A percentile compares a stretch with the other conserved stretches of the same genome.
These are phyloP conservation scores for Dovyalis caffra DNA, from an alignment of 345 rosid genomes.

Conservation along the genomic window DNA sequence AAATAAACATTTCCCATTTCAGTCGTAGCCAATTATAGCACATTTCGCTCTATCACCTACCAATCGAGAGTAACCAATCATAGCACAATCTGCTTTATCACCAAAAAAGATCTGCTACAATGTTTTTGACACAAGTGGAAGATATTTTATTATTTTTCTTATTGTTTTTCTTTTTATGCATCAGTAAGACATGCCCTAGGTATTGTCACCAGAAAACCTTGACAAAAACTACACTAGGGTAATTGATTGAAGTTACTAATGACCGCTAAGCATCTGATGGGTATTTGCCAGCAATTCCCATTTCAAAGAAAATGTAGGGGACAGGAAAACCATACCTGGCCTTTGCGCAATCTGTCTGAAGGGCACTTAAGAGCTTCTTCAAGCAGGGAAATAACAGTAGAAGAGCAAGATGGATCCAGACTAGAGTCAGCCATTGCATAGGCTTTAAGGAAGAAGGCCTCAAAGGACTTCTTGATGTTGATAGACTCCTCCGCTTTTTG, in stretches of 20 bases:
- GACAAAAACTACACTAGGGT: neutral
- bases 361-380: constrained; percentile 94
- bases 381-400: constrained; percentile 85
- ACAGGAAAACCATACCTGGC: constrained; percentile 64
- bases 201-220: neutral
- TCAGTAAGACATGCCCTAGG: neutral
- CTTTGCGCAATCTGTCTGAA: constrained; percentile 95
- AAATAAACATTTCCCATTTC: neutral
- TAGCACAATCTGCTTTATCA: neutral
- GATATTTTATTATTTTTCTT: neutral
- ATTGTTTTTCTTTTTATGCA: neutral
- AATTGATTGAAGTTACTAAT: neutral
- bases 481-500: constrained; percentile 89
- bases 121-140: neutral
- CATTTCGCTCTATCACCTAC: neutral
- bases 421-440: constrained; percentile 97
- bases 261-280: neutral
- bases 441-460: constrained; percentile 97
- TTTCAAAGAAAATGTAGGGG: constrained; percentile 6
- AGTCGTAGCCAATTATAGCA: neutral
- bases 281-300: constrained; percentile 1
- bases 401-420: constrained; percentile 73
- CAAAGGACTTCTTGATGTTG: constrained; percentile 79
- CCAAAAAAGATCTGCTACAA: neutral
- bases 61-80: neutral